Evolutionary conservation across 2,329 filamentous ascomycete species (phyloP).

Genomic region (Camillea tinctor): DNA sequence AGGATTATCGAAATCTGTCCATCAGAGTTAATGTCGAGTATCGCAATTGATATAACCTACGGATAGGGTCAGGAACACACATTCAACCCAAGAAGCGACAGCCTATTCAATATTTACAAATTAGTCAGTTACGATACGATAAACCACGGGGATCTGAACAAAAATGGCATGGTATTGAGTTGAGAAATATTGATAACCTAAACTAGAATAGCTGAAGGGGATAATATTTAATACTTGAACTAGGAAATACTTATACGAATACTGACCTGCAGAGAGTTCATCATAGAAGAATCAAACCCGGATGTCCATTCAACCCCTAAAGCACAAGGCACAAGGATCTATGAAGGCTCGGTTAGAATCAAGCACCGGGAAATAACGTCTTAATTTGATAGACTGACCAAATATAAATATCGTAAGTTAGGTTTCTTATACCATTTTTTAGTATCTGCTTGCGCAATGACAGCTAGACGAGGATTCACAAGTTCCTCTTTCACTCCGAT

Average conservation of each 20-base stretch:
- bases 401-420: conserved; percentile 38
- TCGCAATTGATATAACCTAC: background rate
- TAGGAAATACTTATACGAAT: background rate
- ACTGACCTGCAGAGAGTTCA: conserved; percentile 38
- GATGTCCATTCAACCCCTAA: conserved; percentile 46
- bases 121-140: background rate
- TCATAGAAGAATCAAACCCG: conserved; percentile 43
- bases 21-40: background rate
- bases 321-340: conserved; percentile 38
- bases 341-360: background rate
- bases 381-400: conserved; percentile 16
- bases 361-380: background rate
- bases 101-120: conserved; percentile 23
- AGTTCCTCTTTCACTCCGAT: conserved; percentile 35
- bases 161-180: background rate
- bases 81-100: conserved; percentile 38
- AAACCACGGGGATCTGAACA: background rate
- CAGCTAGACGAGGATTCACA: conserved; percentile 34
- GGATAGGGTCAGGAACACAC: conserved; percentile 18
- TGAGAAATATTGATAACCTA: too few relatives aligned
- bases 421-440: conserved; percentile 41
- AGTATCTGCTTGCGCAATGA: conserved; percentile 36
- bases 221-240: too few relatives aligned
- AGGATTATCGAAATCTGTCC: conserved; percentile 40
- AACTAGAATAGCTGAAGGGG: too few relatives aligned